phyloP scores from a whole-genome alignment of 345 rosid genomes.

The Citrus inodora region DNA sequence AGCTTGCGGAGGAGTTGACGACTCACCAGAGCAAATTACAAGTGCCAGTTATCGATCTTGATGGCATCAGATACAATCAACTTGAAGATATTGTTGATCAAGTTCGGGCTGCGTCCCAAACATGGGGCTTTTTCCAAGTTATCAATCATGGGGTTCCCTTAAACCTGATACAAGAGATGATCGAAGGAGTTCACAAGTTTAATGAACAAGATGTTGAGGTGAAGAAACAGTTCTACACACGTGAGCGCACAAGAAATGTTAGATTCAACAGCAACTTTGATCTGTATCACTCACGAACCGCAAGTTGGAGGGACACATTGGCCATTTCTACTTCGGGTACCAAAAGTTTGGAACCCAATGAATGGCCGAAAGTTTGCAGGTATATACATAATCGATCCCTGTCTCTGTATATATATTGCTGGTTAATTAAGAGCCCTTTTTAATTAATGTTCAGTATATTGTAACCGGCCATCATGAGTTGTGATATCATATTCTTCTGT shows the following conservation, averaged over 20 bases:
- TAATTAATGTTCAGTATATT: no score
- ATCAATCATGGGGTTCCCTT: constrained; percentile 40
- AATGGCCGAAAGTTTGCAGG: constrained; percentile 4
- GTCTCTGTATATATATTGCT: neutral
- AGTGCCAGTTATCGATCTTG: constrained; percentile 17
- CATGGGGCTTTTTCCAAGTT: constrained; percentile 44
- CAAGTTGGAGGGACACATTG: constrained; percentile 31
- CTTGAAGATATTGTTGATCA: constrained; percentile 20
- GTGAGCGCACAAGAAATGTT: neutral
- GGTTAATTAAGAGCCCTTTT: no score
- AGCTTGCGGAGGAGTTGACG: neutral
- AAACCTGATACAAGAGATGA: constrained; percentile 16
- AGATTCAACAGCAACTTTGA: constrained; percentile 14
- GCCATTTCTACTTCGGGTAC: neutral
- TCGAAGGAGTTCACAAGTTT: constrained; percentile 6
- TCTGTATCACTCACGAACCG: constrained; percentile 14
- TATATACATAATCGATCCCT: neutral
- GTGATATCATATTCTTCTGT: neutral
- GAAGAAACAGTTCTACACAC: constrained; percentile 12
- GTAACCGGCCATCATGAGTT: no score
- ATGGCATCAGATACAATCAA: neutral
- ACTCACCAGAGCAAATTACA: no score
- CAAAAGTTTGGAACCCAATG: neutral
- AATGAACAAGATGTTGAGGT: constrained; percentile 13
- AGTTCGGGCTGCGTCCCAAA: constrained; percentile 30